phyloP scores from a whole-genome alignment of 2,329 filamentous ascomycete species.

The Sphaerostilbella broomeana region DNA sequence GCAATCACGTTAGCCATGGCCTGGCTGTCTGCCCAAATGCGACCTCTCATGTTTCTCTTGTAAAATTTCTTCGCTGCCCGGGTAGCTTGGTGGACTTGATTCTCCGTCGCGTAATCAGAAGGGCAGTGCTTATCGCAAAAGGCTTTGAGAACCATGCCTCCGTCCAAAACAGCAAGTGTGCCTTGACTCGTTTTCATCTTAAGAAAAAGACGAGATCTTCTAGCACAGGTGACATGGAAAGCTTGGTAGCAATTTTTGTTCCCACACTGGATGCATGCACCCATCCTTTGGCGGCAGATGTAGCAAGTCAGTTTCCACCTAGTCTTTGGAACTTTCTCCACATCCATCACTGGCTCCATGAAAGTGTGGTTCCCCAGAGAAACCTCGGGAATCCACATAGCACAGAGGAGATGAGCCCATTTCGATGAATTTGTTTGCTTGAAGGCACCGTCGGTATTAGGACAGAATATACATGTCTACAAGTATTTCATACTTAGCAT shows the following conservation, averaged over 20 bases:
- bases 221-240: constrained; percentile 94
- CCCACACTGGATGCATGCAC: constrained; percentile 94
- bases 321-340: constrained; percentile 92
- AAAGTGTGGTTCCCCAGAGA: constrained; percentile 92
- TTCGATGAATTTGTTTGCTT: constrained; percentile 95
- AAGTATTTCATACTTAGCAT: too few relatives aligned
- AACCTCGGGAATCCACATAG: constrained; percentile 98
- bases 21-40: constrained; percentile 88
- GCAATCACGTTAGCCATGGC: constrained; percentile 73
- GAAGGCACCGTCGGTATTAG: constrained; percentile 94
- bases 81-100: constrained; percentile 73
- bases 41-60: constrained; percentile 78
- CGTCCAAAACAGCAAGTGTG: constrained; percentile 67
- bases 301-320: constrained; percentile 94
- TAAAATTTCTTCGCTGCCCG: constrained; percentile 84
- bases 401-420: constrained; percentile 94
- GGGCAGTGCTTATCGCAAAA: constrained; percentile 96
- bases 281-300: constrained; percentile 96
- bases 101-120: constrained; percentile 78
- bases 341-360: constrained; percentile 97
- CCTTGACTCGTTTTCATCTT: constrained; percentile 95
- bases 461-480: constrained; percentile 93
- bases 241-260: constrained; percentile 97
- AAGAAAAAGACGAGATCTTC: constrained; percentile 77
- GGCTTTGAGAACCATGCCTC: constrained; percentile 79